Base-by-base conservation (phyloP, 306 rosid genomes). In the Ziziphus jujuba region DNA sequence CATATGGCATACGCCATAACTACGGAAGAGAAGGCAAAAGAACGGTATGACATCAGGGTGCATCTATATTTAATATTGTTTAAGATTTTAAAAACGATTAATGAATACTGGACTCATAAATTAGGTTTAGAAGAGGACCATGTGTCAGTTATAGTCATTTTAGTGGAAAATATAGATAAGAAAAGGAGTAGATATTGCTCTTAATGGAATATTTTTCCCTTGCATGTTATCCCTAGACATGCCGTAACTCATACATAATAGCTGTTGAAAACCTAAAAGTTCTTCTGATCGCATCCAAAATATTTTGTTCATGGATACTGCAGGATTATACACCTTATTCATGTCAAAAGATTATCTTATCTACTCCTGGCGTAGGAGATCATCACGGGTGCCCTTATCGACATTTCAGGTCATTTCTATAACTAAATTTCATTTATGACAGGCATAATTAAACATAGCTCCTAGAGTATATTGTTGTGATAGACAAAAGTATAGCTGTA, bases 311-410 rank as follows among this genome's bases (percentile, higher is more conserved):
- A 43, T 66, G 16, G 33, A 31, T 22, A 54, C 59, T 75, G 48
- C 83, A 93, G 97, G 99, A 93, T 79, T 93, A 90, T 79, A 83
- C 96, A 7, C 90, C 99, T 67, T 93, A 78, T 75, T 88, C 96
- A 63, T 93, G 99, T 77, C 87, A 83, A 59, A 93, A 85, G 75
- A 23, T 90, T 67, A 93, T 93, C 73, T 75, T 86, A 63, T 81
- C 97, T 52, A 80, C 96, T 61, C 99, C 99, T 45, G 86, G 95
- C 48, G 77, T 84, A 61, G 99, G 99, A 77, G 97, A 93, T 87
- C 97, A 93, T 65, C 99, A 93, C 75, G 99, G 99, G 61, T 93
- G 97, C 81, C 99, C 99, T n/a, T 93, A 93, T 74, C 86, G 95
- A 73, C 96, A 90, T 81, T 93, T 93, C 89, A 87, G 95, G 97